Percentiles rank a stretch among this genome's conserved stretches.
These are phyloP conservation scores for Clonostachys rhizophaga DNA, from an alignment of 2,329 filamentous ascomycete genomes.

Conservation along the genomic window DNA sequence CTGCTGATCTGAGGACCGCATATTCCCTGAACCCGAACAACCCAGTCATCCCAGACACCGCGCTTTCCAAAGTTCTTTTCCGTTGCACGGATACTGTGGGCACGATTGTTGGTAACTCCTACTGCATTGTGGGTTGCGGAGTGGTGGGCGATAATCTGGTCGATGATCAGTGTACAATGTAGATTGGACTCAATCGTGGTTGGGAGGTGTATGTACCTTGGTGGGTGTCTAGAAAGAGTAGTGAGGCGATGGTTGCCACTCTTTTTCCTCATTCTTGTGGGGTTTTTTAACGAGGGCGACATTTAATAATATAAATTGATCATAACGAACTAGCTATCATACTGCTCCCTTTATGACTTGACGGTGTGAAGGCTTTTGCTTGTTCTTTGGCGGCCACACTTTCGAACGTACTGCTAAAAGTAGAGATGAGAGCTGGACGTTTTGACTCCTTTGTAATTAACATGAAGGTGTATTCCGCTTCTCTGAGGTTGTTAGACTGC, in stretches of 20 bases:
- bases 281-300: not conserved
- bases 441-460: too few relatives aligned
- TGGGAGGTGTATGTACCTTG: not conserved
- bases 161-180: not conserved
- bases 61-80: not conserved
- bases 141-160: not conserved
- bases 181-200: not conserved
- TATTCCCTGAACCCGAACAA: not conserved
- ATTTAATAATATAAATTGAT: not conserved
- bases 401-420: too few relatives aligned
- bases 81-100: not conserved
- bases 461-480: too few relatives aligned
- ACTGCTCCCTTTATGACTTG: too few relatives aligned
- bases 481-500: too few relatives aligned
- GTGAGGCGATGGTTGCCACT: not conserved
- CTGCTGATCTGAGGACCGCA: not conserved
- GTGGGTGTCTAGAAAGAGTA: not conserved
- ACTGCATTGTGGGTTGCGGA: not conserved
- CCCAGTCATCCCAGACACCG: not conserved
- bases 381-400: too few relatives aligned
- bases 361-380: too few relatives aligned
- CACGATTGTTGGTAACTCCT: not conserved
- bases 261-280: not conserved
- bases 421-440: too few relatives aligned
- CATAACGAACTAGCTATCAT: too few relatives aligned